Percentiles rank a stretch among this genome's conserved stretches.
Conservation (phyloP, 805 yeast genomes). For the Metschnikowia henanensis region DNA sequence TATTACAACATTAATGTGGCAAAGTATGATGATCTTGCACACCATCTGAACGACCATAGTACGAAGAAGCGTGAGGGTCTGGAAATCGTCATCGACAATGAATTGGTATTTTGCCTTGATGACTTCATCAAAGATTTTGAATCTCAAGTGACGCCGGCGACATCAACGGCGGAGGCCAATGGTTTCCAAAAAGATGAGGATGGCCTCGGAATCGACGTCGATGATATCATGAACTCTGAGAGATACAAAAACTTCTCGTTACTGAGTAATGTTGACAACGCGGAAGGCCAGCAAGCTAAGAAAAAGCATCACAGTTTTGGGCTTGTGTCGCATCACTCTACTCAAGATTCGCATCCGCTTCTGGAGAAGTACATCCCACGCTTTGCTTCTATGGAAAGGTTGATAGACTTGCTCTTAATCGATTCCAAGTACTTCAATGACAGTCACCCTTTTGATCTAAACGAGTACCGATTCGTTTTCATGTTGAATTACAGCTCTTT, state of each 20-base stretch:
- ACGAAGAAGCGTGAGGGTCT: conserved; percentile 17
- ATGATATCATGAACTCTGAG: conserved; percentile 41
- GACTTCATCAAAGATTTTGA: conserved; percentile 28
- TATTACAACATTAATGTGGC: conserved; percentile 34
- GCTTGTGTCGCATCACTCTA: conserved; percentile 19
- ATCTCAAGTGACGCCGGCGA: neutral
- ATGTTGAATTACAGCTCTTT: conserved; percentile 42
- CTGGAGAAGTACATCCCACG: conserved; percentile 31
- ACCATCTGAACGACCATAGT: neutral
- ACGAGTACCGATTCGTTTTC: conserved; percentile 43
- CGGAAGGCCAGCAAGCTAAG: conserved; percentile 1
- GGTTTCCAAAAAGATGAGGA: conserved; percentile 23
- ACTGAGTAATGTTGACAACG: conserved; percentile 16
- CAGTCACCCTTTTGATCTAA: conserved; percentile 33
- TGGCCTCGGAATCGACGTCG: conserved; percentile 44
- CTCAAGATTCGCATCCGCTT: neutral
- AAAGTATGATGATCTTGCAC: conserved; percentile 34
- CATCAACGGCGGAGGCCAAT: neutral
- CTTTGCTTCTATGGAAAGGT: conserved; percentile 66
- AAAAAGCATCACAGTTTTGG: conserved; percentile 23
- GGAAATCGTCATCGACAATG: conserved; percentile 29
- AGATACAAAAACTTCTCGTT: conserved; percentile 33
- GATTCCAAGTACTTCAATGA: conserved; percentile 61
- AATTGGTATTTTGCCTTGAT: conserved; percentile 36
- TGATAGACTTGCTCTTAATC: conserved; percentile 76